Percentiles rank a stretch among this genome's conserved stretches.
Conservation (phyloP, 78 protist species). For the Guillardia theta region DNA sequence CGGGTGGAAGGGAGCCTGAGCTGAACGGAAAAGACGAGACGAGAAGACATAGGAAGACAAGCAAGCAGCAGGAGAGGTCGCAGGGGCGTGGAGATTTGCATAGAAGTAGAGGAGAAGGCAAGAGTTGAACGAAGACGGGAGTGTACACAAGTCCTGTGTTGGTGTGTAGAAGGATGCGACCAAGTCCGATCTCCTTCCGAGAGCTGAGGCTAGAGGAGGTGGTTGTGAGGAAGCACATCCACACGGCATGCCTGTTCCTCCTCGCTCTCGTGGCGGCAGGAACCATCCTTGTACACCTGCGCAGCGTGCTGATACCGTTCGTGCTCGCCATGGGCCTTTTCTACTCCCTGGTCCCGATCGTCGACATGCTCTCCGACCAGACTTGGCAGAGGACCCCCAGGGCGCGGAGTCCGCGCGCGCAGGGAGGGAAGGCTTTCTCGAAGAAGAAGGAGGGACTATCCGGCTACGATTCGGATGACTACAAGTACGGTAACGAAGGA, state of each 20-base stretch:
- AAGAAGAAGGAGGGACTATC: not conserved
- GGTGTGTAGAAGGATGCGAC: not conserved
- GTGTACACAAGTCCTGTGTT: not conserved
- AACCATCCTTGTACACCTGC: not conserved
- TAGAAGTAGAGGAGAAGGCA: not conserved
- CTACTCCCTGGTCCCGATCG: not conserved
- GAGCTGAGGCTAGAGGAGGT: not conserved
- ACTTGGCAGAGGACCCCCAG: not conserved
- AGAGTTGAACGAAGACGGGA: not conserved
- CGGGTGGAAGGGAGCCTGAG: not conserved
- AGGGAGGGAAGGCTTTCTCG: not conserved
- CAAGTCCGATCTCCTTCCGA: not conserved
- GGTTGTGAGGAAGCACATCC: slow-evolving; percentile 13
- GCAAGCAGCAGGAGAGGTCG: not conserved
- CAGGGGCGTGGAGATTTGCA: not conserved
- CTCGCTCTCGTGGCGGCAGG: not conserved
- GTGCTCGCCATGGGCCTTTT: not conserved
- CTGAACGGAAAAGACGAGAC: not conserved
- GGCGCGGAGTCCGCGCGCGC: not conserved
- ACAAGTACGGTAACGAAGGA: not conserved
- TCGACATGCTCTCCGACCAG: not conserved
- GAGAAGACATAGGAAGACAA: not conserved
- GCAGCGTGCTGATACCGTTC: not conserved
- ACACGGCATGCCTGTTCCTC: not conserved
- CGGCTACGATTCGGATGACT: not conserved